Conservation (phyloP, 2,329 filamentous ascomycete species). For the Penicillium sp. region DNA sequence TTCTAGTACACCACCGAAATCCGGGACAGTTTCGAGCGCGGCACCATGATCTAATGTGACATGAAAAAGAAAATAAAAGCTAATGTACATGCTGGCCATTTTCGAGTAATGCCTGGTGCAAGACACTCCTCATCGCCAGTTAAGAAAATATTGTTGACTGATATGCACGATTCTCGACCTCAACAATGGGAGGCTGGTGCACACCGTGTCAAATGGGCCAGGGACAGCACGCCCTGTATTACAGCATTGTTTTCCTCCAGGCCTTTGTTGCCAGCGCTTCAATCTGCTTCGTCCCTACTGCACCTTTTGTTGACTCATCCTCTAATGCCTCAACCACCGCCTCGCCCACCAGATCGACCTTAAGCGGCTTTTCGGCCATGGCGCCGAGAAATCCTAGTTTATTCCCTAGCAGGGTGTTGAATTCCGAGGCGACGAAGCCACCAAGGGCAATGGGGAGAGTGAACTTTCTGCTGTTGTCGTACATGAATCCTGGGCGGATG, state of each 20-base stretch:
- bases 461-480: slow-evolving; percentile 78
- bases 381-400: slow-evolving; percentile 79
- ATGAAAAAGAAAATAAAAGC: slow-evolving; percentile 18
- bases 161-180: slow-evolving; percentile 5
- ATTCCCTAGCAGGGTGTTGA: slow-evolving; percentile 79
- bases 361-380: slow-evolving; percentile 82
- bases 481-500: slow-evolving; percentile 84
- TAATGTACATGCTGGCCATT: slow-evolving; percentile 25
- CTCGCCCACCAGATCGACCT: slow-evolving; percentile 84
- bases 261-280: slow-evolving; percentile 78
- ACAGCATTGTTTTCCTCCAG: slow-evolving; percentile 92
- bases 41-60: slow-evolving; percentile 79
- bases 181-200: slow-evolving; percentile 2
- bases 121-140: slow-evolving; percentile 2
- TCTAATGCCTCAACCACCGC: slow-evolving; percentile 86
- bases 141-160: slow-evolving; percentile 7
- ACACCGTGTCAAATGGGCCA: not conserved
- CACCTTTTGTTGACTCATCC: slow-evolving; percentile 72
- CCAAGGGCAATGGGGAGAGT: slow-evolving; percentile 84
- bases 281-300: slow-evolving; percentile 77
- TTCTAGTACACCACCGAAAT: slow-evolving; percentile 87
- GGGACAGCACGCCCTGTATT: slow-evolving; percentile 28
- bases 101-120: slow-evolving; percentile 5
- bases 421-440: slow-evolving; percentile 72
- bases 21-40: slow-evolving; percentile 94